A percentile compares a stretch with the other conserved stretches of the same genome.
phyloP scores from a whole-genome alignment of 2,329 filamentous ascomycete genomes.

The Tolypocladium cylindrosporum region DNA sequence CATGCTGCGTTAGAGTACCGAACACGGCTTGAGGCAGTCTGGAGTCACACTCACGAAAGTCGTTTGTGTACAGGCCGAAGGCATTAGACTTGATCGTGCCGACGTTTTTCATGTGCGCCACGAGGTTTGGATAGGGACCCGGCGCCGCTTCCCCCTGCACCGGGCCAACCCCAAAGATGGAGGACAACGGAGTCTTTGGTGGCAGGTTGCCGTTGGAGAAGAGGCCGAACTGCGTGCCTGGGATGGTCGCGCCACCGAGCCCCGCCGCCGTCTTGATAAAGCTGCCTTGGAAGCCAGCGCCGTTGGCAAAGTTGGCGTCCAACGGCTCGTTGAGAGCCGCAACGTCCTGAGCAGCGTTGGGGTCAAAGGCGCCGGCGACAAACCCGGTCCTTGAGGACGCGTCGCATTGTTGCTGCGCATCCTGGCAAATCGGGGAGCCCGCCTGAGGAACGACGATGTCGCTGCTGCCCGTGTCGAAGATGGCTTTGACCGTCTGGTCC shows the following conservation, averaged over 20 bases:
- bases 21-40: background rate
- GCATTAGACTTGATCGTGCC: background rate
- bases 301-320: background rate
- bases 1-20: background rate
- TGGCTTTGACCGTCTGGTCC: background rate
- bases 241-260: background rate
- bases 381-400: background rate
- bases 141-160: background rate
- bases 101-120: background rate
- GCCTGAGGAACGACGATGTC: background rate
- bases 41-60: background rate
- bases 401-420: background rate
- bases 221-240: background rate
- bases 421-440: background rate
- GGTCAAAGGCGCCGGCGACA: background rate
- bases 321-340: background rate
- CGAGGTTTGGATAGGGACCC: background rate
- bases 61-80: background rate
- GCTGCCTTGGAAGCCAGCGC: background rate
- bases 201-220: background rate
- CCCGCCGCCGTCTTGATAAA: background rate
- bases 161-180: background rate
- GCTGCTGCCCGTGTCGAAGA: conserved; percentile 2
- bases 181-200: background rate
- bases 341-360: background rate